Percentiles rank a stretch among this genome's conserved stretches.
Evolutionary conservation across 768 basidiomycete species (phyloP).

Genomic region (Pleurotus salmoneostramineus): DNA sequence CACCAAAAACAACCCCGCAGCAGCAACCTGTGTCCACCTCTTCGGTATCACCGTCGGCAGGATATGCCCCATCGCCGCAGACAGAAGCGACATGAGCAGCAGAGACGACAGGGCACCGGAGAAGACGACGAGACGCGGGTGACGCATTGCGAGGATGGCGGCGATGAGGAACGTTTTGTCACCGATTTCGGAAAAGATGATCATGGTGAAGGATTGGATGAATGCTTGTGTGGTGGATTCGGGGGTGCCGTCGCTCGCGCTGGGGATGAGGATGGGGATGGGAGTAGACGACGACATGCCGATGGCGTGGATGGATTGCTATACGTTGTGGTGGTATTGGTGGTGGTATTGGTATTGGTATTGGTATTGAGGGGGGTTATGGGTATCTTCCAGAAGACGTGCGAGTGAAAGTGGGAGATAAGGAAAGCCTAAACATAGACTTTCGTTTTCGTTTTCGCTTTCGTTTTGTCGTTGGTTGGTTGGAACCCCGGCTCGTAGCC

Average conservation of each 20-base stretch:
- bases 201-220: conserved; percentile 81
- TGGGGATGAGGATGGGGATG: no score
- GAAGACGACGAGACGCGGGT: conserved; percentile 84
- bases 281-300: no score
- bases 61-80: conserved; percentile 89
- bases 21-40: conserved; percentile 64
- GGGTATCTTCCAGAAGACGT: no score
- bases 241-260: conserved; percentile 6
- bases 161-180: conserved; percentile 95
- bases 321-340: no score
- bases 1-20: conserved; percentile 80
- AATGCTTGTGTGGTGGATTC: conserved; percentile 51
- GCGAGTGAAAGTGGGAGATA: no score
- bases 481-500: no score
- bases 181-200: conserved; percentile 89
- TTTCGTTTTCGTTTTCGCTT: no score
- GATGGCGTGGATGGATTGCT: no score
- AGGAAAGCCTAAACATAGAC: no score
- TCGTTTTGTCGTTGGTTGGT: no score
- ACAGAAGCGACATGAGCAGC: conserved; percentile 89
- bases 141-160: conserved; percentile 86
- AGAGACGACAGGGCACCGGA: conserved; percentile 85
- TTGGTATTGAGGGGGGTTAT: no score
- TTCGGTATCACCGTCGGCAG: conserved; percentile 80
- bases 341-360: no score